Evolutionary conservation across 495 filamentous ascomycete species (phyloP).

Genomic region (Penicillium bovifimosum): DNA sequence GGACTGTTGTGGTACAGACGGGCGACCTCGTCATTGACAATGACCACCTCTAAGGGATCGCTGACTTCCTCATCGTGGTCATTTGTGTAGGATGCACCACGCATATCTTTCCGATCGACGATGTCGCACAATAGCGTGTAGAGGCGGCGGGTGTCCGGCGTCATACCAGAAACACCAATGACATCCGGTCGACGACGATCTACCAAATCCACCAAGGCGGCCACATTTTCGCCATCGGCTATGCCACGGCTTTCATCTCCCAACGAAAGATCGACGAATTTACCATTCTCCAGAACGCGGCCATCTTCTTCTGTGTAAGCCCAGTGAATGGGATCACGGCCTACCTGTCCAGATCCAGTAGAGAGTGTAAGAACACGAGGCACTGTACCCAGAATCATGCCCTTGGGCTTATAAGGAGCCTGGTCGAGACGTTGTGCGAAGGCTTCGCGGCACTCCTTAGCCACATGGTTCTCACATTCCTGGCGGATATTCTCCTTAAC

Average conservation of each 20-base stretch:
- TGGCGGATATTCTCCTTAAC: conserved; percentile 90
- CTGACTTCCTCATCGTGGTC: conserved; percentile 52
- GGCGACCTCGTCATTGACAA: conserved; percentile 94
- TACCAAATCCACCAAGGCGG: conserved; percentile 67
- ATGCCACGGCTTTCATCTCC: conserved; percentile 63
- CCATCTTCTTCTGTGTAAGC: conserved; percentile 91
- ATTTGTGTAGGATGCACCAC: conserved; percentile 67
- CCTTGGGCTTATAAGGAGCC: conserved; percentile 90
- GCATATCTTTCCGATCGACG: conserved; percentile 66
- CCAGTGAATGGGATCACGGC: conserved; percentile 78
- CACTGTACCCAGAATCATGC: conserved; percentile 81
- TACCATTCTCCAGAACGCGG: conserved; percentile 78
- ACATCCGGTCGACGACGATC: conserved; percentile 79
- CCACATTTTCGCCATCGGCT: conserved; percentile 55
- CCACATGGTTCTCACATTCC: conserved; percentile 85
- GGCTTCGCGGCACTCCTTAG: conserved; percentile 73
- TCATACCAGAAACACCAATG: conserved; percentile 83
- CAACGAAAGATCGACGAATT: conserved; percentile 67
- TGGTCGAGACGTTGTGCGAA: conserved; percentile 88
- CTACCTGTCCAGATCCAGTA: conserved; percentile 66
- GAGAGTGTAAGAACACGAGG: conserved; percentile 83
- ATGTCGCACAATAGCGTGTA: conserved; percentile 72
- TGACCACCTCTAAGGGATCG: conserved; percentile 76
- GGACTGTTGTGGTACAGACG: conserved; percentile 87
- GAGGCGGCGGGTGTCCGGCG: conserved; percentile 77